These are phyloP conservation scores for Colletotrichum trifolii DNA, from an alignment of 2,329 filamentous ascomycete genomes.

Conservation along the genomic window DNA sequence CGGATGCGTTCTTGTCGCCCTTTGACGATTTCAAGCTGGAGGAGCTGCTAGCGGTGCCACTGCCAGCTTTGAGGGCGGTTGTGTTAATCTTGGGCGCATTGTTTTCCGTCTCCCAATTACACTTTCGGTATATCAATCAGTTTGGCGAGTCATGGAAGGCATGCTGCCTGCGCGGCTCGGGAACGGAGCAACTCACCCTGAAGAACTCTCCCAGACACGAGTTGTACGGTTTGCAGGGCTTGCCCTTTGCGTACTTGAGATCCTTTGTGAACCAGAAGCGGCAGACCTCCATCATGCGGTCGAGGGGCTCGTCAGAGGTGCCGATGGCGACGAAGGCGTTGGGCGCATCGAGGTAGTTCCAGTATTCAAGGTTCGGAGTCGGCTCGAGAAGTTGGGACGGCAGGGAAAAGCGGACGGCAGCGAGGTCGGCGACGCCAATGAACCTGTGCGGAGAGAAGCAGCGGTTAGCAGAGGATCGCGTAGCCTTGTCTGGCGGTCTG, in stretches of 20 bases:
- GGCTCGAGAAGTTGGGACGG: constrained; percentile 96
- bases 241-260: constrained; percentile 97
- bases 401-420: constrained; percentile 93
- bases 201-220: constrained; percentile 98
- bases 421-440: constrained; percentile 95
- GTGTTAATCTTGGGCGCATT: constrained; percentile 74
- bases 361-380: constrained; percentile 97
- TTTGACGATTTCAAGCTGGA: constrained; percentile 59
- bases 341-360: constrained; percentile 96
- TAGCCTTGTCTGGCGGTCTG: neutral
- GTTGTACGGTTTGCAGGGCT: constrained; percentile 99
- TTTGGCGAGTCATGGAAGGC: constrained; percentile 3
- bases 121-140: constrained; percentile 63
- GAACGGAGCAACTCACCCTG: constrained; percentile 67
- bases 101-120: constrained; percentile 94
- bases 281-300: constrained; percentile 93
- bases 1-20: constrained; percentile 58
- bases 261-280: constrained; percentile 99
- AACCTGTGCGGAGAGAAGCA: constrained; percentile 68
- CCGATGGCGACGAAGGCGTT: constrained; percentile 88
- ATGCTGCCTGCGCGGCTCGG: neutral
- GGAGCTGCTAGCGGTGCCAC: constrained; percentile 53
- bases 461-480: constrained; percentile 17
- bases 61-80: constrained; percentile 52
- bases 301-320: constrained; percentile 89